Base-by-base conservation (phyloP, 202 grass and related monocot genomes). In the Brachypodium distachyon region DNA sequence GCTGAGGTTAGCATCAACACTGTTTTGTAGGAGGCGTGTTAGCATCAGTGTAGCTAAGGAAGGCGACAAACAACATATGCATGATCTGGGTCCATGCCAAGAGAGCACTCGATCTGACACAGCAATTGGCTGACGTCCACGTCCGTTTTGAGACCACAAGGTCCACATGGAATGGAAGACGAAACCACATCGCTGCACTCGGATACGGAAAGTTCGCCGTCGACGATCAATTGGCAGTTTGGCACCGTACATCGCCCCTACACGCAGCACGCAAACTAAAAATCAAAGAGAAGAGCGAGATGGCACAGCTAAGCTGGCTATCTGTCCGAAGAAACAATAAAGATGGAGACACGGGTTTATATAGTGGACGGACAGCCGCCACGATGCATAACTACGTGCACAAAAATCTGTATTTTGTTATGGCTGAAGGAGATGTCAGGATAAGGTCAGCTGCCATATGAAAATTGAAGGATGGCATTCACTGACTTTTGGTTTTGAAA, bases 281-380 rank as follows among this genome's bases (percentile, higher is more conserved):
- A 50, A 37, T 21, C 9, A 9, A 48, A 53, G 42, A 16, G 13
- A 71, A 36, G 44, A 38, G 53, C n/a, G n/a, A n/a, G n/a, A 79
- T 11, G 31, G 51, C 47, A 23, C 12, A 19, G 9, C 18, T 51
- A 34, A 34, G 32, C 2, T 18, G 42, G 17, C 56, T 61, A 51
- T 52, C 33, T 67, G 55, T 21, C 57, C 63, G 32, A 53, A 12
- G 37, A 31, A 66, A 34, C 7, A 6, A 3, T 25, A 70, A 23
- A 22, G 38, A 70, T 58, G 12, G 41, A 22, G 27, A 61, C 56
- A 9, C 73, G 7, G 2, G 38, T 12, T 27, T 37, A 58, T 58
- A 36, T 58, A 56, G 80, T 67, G 71, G 80, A 75, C 11, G 61
- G 19, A 21, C 71, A 48, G 7, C 21, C 14, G 28, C 71, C 80